Percentiles rank a stretch among this genome's conserved stretches.
Evolutionary conservation across 352 stramenopile genomes (phyloP).

Genomic region (Blastocystis hominis): DNA sequence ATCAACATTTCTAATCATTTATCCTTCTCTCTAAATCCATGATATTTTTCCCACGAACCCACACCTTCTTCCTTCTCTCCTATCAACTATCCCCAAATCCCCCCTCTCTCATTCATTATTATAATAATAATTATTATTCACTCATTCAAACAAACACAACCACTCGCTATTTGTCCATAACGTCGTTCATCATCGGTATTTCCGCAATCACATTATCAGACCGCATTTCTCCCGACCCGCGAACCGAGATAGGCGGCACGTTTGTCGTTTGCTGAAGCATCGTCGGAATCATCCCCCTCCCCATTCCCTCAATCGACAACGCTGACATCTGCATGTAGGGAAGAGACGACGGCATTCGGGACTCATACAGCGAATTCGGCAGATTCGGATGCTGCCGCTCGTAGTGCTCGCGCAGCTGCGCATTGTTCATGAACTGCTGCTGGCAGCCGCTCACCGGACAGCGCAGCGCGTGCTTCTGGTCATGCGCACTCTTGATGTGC

Average conservation of each 20-base stretch:
- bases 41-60: too few relatives aligned
- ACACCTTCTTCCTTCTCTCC: too few relatives aligned
- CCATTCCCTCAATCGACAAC: neutral
- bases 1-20: too few relatives aligned
- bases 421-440: neutral
- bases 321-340: neutral
- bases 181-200: neutral
- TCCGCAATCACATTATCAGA: neutral
- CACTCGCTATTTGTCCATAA: neutral
- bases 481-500: conserved; percentile 43
- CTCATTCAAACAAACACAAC: neutral
- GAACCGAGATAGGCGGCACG: neutral
- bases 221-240: neutral
- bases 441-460: conserved; percentile 36
- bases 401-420: conserved; percentile 35
- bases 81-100: too few relatives aligned
- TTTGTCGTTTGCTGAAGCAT: neutral
- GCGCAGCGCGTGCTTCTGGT: neutral
- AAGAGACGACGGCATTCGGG: neutral
- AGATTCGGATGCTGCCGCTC: neutral
- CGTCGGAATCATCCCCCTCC: neutral
- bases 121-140: too few relatives aligned
- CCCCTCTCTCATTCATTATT: too few relatives aligned
- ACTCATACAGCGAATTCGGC: neutral
- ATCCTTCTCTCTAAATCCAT: too few relatives aligned